These are phyloP conservation scores for Tetrapisispora taiwanensis DNA, from an alignment of 805 yeast species.

Conservation along the genomic window DNA sequence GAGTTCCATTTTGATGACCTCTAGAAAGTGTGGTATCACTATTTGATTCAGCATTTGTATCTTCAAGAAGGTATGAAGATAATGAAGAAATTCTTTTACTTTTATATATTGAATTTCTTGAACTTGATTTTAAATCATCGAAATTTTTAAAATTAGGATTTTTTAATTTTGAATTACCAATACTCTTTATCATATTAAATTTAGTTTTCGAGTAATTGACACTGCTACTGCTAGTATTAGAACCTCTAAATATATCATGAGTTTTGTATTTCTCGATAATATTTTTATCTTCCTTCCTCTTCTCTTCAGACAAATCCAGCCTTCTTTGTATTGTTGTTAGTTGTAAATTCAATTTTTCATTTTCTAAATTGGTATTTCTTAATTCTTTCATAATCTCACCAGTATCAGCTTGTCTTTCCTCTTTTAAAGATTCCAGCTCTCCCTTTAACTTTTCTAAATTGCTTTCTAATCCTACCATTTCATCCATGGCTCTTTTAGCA, in stretches of 20 bases:
- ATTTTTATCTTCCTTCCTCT: conserved; percentile 23
- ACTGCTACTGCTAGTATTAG: conserved; percentile 4
- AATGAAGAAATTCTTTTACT: conserved; percentile 19
- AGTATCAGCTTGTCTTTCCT: conserved; percentile 50
- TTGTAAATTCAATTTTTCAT: conserved; percentile 47
- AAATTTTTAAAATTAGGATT: not conserved
- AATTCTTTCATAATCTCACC: conserved; percentile 45
- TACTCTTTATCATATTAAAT: not conserved
- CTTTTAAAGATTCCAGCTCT: conserved; percentile 9
- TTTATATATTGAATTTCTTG: conserved; percentile 9
- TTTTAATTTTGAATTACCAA: not conserved
- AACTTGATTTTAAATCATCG: too few relatives aligned
- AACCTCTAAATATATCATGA: conserved; percentile 9
- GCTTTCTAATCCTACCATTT: conserved; percentile 45
- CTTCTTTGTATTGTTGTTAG: conserved; percentile 50
- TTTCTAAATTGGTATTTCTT: conserved; percentile 49
- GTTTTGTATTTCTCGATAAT: conserved; percentile 13
- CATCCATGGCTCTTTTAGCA: conserved; percentile 67
- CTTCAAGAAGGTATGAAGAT: conserved; percentile 9
- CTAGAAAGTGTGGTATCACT: too few relatives aligned
- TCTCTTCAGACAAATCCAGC: conserved; percentile 50
- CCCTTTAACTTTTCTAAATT: conserved; percentile 50
- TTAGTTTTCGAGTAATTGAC: not conserved
- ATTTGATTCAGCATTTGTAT: not conserved
- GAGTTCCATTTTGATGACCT: too few relatives aligned